Base-by-base conservation (phyloP, 805 yeast genomes). In the Teunomyces panamensis region DNA sequence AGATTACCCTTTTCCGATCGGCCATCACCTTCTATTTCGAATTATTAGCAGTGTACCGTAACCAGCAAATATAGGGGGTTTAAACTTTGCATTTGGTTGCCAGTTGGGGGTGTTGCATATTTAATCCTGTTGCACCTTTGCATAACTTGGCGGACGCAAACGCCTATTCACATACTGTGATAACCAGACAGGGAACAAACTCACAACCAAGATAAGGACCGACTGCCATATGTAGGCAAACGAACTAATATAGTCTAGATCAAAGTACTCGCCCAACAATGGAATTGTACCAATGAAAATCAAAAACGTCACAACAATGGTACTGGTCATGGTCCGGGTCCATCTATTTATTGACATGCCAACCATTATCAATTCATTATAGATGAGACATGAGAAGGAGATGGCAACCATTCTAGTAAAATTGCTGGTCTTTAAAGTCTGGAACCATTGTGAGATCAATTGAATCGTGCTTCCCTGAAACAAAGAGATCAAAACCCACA, bases 301-400 rank as follows among this genome's bases (percentile, higher is more conserved):
- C 17, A 75, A 69, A 36, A 87, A 64, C 0, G 98, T 92, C 10
- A 83, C 70, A 17, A 90, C 59, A 56, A 90, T 89, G 0, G 94
- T 74, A 11, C 81, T 68, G 1, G 84, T 59, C 97, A 94, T 90
- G 9, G 74, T 73, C 58, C 76, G 80, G 58, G 80, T 87, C 99
- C 99, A 94, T n/a, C 87, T 89, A 59, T 87, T 87, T 30, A 92
- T 86, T 59, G 89, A 96, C 42, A 92, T 69, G 1, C 90, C 96
- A 45, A 94, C 97, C 98, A 94, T 94, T 9, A 85, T 73, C 58
- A 94, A 74, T 68, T 95, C 99, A 62, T 91, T 92, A 53, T 88
- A 68, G 5, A 95, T 73, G 45, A 94, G 71, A 1, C 88, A 83
- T 1, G 95, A 79, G 61, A 87, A 94, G 53, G 94, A 83, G 33